Base-by-base conservation (phyloP, 768 basidiomycete genomes). In the Exsudoporus frostii region DNA sequence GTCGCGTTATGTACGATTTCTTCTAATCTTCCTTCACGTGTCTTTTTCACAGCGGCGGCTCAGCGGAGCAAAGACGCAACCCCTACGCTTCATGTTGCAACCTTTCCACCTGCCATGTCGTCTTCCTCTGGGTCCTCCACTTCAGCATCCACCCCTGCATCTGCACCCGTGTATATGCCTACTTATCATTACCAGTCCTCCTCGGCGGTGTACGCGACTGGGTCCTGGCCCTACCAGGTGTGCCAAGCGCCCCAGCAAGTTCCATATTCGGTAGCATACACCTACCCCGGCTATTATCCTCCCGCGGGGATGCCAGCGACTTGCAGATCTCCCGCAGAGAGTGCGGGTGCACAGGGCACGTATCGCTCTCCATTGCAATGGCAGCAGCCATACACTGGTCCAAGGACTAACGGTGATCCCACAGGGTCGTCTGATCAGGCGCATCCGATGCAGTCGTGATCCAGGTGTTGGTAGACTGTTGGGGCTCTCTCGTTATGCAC, bases 371-470 rank as follows among this genome's bases (percentile, higher is more conserved):
- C 55, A 33, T 55, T 74, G 44, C 68, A 69, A 42, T 75, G 72
- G 74, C 73, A 68, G 53, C 61, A 55, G 48, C 69, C 72, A 45
- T 72, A 73, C 38, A 50, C 54, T 24, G 70, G 74, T 45, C 74
- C 74, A 25, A 65, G 67, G 41, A 70, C 77, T 57, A 71, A 71
- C 33, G 54, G 55, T 64, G 74, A 71, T 22, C 58, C 57, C 17
- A 67, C 66, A 64, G 66, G 61, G 44, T 63, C 62, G 48, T 57
- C 65, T 36, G 55, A 45, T 39, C 61, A 54, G 39, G 29, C 50
- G 24, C 53, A 50, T 45, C 38, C 53, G 34, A 52, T 45, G 54
- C 49, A 51, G 48, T 54, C 58, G 2, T 64, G 48, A 61, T 45
- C 22, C 8, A 17, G 17, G 14, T 9, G 33, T 44, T 29, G n/a